Evolutionary conservation across 768 basidiomycete genomes (phyloP).

Genomic region (Lentinula sp.): DNA sequence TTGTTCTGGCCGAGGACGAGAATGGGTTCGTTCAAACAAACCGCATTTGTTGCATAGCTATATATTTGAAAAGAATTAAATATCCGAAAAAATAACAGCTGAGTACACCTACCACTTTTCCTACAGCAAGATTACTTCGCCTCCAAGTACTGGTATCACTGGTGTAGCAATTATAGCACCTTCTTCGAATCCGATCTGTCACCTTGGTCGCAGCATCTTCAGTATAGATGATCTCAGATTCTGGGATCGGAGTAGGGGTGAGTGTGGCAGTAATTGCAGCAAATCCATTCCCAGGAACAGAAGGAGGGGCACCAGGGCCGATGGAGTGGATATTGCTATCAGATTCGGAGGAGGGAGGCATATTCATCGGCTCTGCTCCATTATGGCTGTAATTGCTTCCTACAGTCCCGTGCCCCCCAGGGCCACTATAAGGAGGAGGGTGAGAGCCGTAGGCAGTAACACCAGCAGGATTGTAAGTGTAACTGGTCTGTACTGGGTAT

Average conservation of each 20-base stretch:
- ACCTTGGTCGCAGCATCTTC: constrained; percentile 80
- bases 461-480: not conserved
- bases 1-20: constrained; percentile 73
- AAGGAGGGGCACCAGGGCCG: not conserved
- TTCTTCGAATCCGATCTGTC: constrained; percentile 65
- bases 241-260: constrained; percentile 1
- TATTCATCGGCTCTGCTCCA: not conserved
- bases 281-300: not conserved
- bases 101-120: constrained; percentile 68
- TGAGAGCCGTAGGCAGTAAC: not conserved
- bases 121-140: constrained; percentile 68
- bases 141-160: constrained; percentile 84
- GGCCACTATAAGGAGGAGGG: not conserved
- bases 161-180: constrained; percentile 83
- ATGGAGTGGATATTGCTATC: not conserved
- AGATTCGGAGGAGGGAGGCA: not conserved
- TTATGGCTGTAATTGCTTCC: not conserved
- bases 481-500: not conserved
- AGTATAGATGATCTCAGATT: constrained; percentile 33
- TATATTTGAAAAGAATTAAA: not conserved
- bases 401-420: not conserved
- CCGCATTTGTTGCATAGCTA: constrained; percentile 71
- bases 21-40: constrained; percentile 78
- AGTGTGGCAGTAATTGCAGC: not conserved
- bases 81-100: not conserved